Conservation (phyloP, 306 rosid species). For the Psophocarpus tetragonolobus region DNA sequence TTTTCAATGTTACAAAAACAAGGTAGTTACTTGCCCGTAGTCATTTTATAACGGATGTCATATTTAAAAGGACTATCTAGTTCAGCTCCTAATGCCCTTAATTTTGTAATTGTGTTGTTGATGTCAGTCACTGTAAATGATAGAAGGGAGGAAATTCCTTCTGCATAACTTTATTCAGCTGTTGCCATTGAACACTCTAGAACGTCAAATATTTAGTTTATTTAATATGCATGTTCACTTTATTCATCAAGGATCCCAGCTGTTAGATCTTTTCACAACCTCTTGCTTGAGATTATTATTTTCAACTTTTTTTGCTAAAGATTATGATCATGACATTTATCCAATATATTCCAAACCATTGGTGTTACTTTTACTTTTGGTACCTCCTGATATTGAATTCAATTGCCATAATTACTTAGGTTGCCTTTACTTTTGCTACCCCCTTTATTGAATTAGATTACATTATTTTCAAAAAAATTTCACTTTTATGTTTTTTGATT, state of each 20-base stretch:
- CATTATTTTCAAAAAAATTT: conserved; percentile 19
- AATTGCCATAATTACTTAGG: background rate
- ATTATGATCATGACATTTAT: too few species aligned
- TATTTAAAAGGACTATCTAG: conserved; percentile 58
- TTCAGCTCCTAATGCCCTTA: conserved; percentile 64
- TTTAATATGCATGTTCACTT: too few species aligned
- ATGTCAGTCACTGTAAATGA: conserved; percentile 68
- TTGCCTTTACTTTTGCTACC: background rate
- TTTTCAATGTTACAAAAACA: background rate
- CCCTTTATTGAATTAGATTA: background rate
- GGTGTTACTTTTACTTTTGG: background rate
- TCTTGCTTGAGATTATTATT: too few species aligned
- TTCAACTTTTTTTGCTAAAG: too few species aligned
- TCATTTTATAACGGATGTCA: too few species aligned
- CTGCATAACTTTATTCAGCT: conserved; percentile 53
- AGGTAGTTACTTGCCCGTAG: too few species aligned
- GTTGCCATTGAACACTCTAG: too few species aligned
- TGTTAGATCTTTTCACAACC: too few species aligned
- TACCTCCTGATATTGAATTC: background rate
- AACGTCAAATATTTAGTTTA: too few species aligned
- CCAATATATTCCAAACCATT: too few species aligned
- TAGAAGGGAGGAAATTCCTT: conserved; percentile 55
- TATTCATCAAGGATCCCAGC: too few species aligned
- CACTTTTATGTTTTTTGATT: conserved; percentile 27
- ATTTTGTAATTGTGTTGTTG: conserved; percentile 49